Evolutionary conservation across 805 yeast genomes (phyloP).

Genomic region (Yamadazyma endophytica): DNA sequence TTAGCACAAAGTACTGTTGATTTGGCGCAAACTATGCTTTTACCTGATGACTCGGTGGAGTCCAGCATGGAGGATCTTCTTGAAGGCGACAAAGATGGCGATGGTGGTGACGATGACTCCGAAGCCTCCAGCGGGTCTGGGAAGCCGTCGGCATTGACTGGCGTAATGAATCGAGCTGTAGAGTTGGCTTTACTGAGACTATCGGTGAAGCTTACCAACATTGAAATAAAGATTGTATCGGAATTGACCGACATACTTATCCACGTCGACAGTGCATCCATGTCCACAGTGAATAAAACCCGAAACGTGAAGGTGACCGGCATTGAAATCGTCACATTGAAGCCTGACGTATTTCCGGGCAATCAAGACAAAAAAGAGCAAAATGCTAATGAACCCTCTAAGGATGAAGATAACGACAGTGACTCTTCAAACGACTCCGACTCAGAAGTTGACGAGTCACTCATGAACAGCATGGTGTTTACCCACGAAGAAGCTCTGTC

Average conservation of each 20-base stretch:
- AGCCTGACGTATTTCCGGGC: conserved; percentile 36
- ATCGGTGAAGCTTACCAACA: conserved; percentile 44
- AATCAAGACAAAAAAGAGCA: conserved; percentile 10
- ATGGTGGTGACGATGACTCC: not conserved
- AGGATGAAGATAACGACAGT: conserved; percentile 22
- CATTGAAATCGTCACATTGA: conserved; percentile 34
- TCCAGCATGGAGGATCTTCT: not conserved
- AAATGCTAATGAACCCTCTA: conserved; percentile 3
- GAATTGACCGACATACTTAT: conserved; percentile 37
- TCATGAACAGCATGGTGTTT: conserved; percentile 57
- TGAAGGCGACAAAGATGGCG: not conserved
- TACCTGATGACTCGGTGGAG: conserved; percentile 17
- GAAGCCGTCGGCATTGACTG: conserved; percentile 41
- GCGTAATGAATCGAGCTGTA: conserved; percentile 59
- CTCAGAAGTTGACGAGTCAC: conserved; percentile 19
- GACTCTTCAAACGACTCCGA: conserved; percentile 15
- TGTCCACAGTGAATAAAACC: conserved; percentile 44
- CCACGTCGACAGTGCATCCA: conserved; percentile 24
- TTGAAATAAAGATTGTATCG: conserved; percentile 46
- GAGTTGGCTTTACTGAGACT: conserved; percentile 65
- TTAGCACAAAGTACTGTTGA: conserved; percentile 73
- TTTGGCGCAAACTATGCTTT: conserved; percentile 56
- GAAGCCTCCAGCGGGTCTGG: conserved; percentile 1
- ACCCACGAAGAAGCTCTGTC: conserved; percentile 69
- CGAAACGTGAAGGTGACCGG: conserved; percentile 40